A percentile compares a stretch with the other conserved stretches of the same genome.
Evolutionary conservation across 495 filamentous ascomycete species (phyloP).

Genomic region (Lophium mytilinum): DNA sequence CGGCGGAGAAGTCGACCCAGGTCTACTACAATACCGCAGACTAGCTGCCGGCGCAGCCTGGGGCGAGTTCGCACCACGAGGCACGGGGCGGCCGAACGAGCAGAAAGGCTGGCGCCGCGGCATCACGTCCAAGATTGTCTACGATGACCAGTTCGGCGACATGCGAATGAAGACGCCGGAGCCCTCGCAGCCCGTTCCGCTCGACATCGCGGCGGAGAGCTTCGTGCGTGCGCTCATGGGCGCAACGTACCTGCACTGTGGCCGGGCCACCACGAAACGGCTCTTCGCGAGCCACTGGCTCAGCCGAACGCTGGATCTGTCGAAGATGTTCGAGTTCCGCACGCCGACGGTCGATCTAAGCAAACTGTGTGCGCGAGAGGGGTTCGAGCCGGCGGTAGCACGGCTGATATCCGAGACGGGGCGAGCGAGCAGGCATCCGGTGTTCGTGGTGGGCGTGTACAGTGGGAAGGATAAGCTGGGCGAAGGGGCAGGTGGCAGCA

Average conservation of each 20-base stretch:
- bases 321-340: constrained; percentile 70
- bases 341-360: constrained; percentile 73
- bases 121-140: constrained; percentile 52
- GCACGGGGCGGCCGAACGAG: constrained; percentile 37
- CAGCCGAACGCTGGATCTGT: constrained; percentile 66
- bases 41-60: constrained; percentile 46
- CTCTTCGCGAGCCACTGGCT: constrained; percentile 82
- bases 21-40: constrained; percentile 73
- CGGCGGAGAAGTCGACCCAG: constrained; percentile 85
- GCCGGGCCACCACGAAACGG: constrained; percentile 57
- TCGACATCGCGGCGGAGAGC: constrained; percentile 44
- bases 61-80: constrained; percentile 17
- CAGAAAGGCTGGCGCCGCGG: constrained; percentile 58
- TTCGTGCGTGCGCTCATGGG: constrained; percentile 78
- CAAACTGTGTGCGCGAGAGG: constrained; percentile 74
- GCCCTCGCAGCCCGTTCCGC: constrained; percentile 8
- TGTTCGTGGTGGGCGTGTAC: constrained; percentile 92
- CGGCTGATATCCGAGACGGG: constrained; percentile 84
- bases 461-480: constrained; percentile 81
- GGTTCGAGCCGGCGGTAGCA: constrained; percentile 80
- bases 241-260: constrained; percentile 72
- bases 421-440: constrained; percentile 67
- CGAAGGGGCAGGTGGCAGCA: constrained; percentile 66
- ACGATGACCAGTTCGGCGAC: constrained; percentile 76
- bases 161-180: constrained; percentile 16